Percentiles rank a stretch among this genome's conserved stretches.
Conservation (phyloP, 306 rosid species). For the Castanopsis chinensis region DNA sequence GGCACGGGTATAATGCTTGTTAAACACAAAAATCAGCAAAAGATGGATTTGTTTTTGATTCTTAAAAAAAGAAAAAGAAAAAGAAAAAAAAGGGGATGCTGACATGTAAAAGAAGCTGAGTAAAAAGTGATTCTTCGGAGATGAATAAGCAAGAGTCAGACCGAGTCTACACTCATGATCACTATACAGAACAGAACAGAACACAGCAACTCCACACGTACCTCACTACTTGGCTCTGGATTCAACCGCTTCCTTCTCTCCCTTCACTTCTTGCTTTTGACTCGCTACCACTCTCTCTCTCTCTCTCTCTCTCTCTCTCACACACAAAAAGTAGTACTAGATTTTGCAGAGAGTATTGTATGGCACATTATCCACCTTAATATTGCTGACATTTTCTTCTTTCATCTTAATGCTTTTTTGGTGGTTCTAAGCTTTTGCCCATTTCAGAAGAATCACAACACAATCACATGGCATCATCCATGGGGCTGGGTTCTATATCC, state of each 20-base stretch:
- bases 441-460: background rate
- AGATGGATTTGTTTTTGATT: background rate
- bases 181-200: too few relatives aligned
- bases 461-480: slow-evolving; percentile 50
- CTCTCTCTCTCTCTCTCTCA: background rate
- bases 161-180: background rate
- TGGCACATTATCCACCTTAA: slow-evolving; percentile 1
- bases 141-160: background rate
- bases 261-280: slow-evolving; percentile 51
- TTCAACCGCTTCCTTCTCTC: slow-evolving; percentile 31
- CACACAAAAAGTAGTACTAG: background rate
- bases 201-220: slow-evolving; percentile 11
- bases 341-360: slow-evolving; percentile 25
- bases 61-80: too few relatives aligned
- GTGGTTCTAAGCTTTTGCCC: slow-evolving; percentile 5
- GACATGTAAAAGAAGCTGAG: background rate
- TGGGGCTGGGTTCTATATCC: slow-evolving; percentile 75
- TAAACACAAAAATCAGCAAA: background rate
- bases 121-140: background rate
- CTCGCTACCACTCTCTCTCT: slow-evolving; percentile 41
- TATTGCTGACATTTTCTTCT: slow-evolving; percentile 5
- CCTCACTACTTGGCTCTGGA: slow-evolving; percentile 8
- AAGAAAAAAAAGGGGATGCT: background rate
- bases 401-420: background rate
- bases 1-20: too few relatives aligned